Conservation (phyloP, 2,329 filamentous ascomycete genomes). For the Aspergillus luchuensis region DNA sequence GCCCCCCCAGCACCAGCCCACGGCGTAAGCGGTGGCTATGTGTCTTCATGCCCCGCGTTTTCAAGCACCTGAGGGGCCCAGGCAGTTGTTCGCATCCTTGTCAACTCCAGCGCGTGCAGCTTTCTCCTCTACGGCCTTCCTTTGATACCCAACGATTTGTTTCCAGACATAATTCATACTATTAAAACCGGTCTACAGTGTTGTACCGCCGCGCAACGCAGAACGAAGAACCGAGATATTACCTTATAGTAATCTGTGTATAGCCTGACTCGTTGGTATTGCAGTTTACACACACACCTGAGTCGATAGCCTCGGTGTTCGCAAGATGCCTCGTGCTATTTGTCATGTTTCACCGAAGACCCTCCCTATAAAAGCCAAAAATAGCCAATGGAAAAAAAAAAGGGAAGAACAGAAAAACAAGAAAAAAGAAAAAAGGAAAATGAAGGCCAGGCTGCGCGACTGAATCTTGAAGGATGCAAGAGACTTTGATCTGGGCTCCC, state of each 20-base stretch:
- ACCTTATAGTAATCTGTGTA: slow-evolving; percentile 24
- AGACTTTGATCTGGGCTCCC: slow-evolving; percentile 31
- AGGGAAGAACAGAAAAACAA: slow-evolving; percentile 22
- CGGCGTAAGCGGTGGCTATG: slow-evolving; percentile 56
- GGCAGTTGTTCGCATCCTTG: slow-evolving; percentile 31
- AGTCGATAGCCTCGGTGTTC: slow-evolving; percentile 18
- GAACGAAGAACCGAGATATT: slow-evolving; percentile 14
- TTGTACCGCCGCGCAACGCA: slow-evolving; percentile 17
- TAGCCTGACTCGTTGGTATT: slow-evolving; percentile 20
- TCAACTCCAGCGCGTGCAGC: slow-evolving; percentile 24
- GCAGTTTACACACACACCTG: slow-evolving; percentile 15
- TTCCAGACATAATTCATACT: slow-evolving; percentile 29
- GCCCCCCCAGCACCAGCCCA: slow-evolving; percentile 79
- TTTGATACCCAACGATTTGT: slow-evolving; percentile 42
- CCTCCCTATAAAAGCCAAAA: slow-evolving; percentile 12
- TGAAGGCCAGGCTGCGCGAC: slow-evolving; percentile 15
- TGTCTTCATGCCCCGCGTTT: slow-evolving; percentile 19
- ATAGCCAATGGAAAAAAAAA: slow-evolving; percentile 19
- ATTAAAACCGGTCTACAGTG: slow-evolving; percentile 19
- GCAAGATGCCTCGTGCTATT: slow-evolving; percentile 19
- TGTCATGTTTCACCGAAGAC: slow-evolving; percentile 16
- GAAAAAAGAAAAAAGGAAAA: slow-evolving; percentile 25
- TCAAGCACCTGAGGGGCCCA: slow-evolving; percentile 25
- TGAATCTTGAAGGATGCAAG: slow-evolving; percentile 33
- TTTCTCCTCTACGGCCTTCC: slow-evolving; percentile 33